phyloP scores from a whole-genome alignment of 2,329 filamentous ascomycete genomes.

The Penicillium oxalicum region DNA sequence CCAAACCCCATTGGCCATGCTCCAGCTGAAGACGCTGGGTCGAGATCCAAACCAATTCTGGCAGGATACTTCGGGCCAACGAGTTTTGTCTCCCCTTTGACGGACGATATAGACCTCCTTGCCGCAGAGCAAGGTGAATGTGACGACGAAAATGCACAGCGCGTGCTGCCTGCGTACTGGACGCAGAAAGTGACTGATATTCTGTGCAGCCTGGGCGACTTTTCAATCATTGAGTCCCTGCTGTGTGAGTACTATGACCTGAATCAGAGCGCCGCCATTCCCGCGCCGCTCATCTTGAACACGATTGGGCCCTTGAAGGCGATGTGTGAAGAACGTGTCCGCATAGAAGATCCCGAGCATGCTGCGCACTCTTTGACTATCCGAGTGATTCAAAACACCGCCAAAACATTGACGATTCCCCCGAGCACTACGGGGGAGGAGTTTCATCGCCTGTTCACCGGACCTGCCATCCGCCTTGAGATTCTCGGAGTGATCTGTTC shows the following conservation, averaged over 20 bases:
- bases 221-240: constrained; percentile 11
- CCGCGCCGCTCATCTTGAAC: constrained; percentile 31
- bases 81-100: constrained; percentile 28
- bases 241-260: constrained; percentile 20
- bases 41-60: constrained; percentile 12
- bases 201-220: constrained; percentile 13
- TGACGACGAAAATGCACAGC: constrained; percentile 4
- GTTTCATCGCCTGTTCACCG: constrained; percentile 37
- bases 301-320: constrained; percentile 21
- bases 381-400: constrained; percentile 25
- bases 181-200: constrained; percentile 16
- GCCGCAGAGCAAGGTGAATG: constrained; percentile 10
- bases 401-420: constrained; percentile 18
- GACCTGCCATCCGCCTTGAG: constrained; percentile 34
- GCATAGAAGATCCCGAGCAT: constrained; percentile 8
- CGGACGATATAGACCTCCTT: constrained; percentile 17
- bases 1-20: neutral
- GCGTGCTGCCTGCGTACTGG: constrained; percentile 19
- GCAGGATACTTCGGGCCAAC: constrained; percentile 32
- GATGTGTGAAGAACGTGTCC: constrained; percentile 10
- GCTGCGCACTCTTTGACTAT: constrained; percentile 6
- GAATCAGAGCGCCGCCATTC: constrained; percentile 31
- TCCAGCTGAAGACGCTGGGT: neutral
- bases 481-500: constrained; percentile 35
- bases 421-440: constrained; percentile 23